These are phyloP conservation scores for Pythium monospermum DNA, from an alignment of 352 stramenopile species.

Conservation along the genomic window DNA sequence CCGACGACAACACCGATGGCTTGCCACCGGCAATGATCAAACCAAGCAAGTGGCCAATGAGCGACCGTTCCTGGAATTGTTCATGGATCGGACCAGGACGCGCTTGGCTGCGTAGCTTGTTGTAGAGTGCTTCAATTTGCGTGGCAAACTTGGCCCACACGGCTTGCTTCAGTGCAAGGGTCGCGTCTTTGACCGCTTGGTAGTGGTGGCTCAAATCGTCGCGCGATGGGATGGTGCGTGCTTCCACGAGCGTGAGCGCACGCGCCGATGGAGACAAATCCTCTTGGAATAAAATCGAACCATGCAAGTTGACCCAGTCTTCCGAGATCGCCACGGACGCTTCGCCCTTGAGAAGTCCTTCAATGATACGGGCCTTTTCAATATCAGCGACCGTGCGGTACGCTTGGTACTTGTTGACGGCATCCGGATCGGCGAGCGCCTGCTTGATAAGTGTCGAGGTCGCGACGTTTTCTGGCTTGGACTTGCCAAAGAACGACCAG, in stretches of 20 bases:
- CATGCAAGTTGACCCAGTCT: conserved; percentile 55
- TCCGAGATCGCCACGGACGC: conserved; percentile 47
- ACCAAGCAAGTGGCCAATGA: conserved; percentile 60
- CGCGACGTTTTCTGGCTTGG: conserved; percentile 53
- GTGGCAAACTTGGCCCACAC: conserved; percentile 59
- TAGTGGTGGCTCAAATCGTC: conserved; percentile 75
- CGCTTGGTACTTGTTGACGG: conserved; percentile 75
- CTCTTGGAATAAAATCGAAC: conserved; percentile 66
- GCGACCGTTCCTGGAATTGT: conserved; percentile 64
- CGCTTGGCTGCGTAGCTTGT: conserved; percentile 35
- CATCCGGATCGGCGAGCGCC: conserved; percentile 58
- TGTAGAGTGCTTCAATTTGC: conserved; percentile 60
- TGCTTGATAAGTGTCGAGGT: conserved; percentile 51
- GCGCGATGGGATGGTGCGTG: conserved; percentile 48
- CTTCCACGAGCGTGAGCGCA: conserved; percentile 53
- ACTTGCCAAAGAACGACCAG: conserved; percentile 80
- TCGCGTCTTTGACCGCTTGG: conserved; percentile 51
- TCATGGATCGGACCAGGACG: conserved; percentile 54
- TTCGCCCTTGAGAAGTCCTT: conserved; percentile 46
- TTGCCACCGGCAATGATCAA: conserved; percentile 62
- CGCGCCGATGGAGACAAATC: conserved; percentile 55
- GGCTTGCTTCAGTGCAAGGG: conserved; percentile 55
- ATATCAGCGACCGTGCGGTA: conserved; percentile 63
- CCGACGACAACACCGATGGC: conserved; percentile 36
- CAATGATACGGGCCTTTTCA: conserved; percentile 66